Conservation (phyloP, 148 eudicot genomes). For the Amaranthus cruentus region DNA sequence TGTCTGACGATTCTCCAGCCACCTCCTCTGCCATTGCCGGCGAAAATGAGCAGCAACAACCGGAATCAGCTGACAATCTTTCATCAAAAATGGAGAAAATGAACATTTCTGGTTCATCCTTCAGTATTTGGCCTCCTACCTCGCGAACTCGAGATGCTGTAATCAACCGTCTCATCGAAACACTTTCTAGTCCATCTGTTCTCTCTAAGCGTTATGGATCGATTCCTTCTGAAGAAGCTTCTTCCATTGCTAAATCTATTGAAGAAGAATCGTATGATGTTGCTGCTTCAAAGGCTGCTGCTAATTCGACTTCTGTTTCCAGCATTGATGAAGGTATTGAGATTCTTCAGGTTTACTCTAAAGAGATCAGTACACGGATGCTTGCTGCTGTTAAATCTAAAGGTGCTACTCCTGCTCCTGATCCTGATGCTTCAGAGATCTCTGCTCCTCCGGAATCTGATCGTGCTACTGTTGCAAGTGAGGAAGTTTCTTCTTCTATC, state of each 20-base stretch:
- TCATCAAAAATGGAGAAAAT: constrained; percentile 31
- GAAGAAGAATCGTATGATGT: constrained; percentile 63
- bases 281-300: constrained; percentile 28
- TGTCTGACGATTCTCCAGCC: constrained; percentile 15
- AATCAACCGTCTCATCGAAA: constrained; percentile 60
- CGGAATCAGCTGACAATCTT: constrained; percentile 16
- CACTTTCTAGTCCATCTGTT: constrained; percentile 63
- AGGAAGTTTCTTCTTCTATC: constrained; percentile 28
- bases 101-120: constrained; percentile 49
- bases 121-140: constrained; percentile 88
- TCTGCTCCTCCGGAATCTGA: constrained; percentile 9
- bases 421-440: constrained; percentile 5
- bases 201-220: constrained; percentile 91
- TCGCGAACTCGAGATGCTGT: constrained; percentile 91
- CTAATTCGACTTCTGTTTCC: neutral
- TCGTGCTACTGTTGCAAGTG: constrained; percentile 18
- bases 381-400: constrained; percentile 60
- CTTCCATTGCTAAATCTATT: constrained; percentile 43
- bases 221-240: constrained; percentile 52
- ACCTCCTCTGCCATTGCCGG: constrained; percentile 1
- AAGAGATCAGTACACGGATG: constrained; percentile 83
- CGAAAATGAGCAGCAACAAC: neutral
- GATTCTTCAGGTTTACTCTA: constrained; percentile 70
- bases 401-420: constrained; percentile 26
- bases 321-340: constrained; percentile 65